Evolutionary conservation across 2,329 filamentous ascomycete genomes (phyloP), one percentile per base, ranked within the genome.

Genomic region (Boeremia lycopersici): DNA sequence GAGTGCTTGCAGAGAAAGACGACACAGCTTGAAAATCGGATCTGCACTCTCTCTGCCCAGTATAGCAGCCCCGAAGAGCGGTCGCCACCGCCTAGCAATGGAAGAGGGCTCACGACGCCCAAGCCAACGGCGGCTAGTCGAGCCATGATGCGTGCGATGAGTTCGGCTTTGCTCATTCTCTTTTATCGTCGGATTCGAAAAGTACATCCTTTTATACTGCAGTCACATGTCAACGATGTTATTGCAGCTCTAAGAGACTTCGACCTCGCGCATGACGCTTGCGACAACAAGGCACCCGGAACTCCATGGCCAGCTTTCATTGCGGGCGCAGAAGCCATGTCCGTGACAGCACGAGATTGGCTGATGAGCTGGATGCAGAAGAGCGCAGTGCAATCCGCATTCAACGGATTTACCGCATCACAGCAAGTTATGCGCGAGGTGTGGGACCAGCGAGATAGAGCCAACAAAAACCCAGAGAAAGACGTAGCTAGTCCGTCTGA

Each of bases 181-280:
- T 79, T 78, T 59, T 78, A 79, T 54, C 67, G 76, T 2, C 69
- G 77, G 5, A 70, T 79, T 13, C 69, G 73, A 15, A 68, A 76
- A 6, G 73, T 74, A 2, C 74, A 78, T 41, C 70, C 75, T 0
- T 69, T 69, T 28, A 73, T 77, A 2, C 47, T 79, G 4, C 75
- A 77, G 55, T 64, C 71, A 1, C 71, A 76, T 43, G 74, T 78
- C 7, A 53, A 57, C 23, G 51, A 60, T 7, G 56, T 62, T 4
- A 50, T 60, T 15, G 41, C 53, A 34, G 54, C 61, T 7, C 33
- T 63, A 8, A 48, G 47, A 11, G 57, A 60, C 7, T 62, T 57
- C 15, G 61, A 63, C 15, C 42, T 47, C 19, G 44, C 56, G 11
- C 50, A 55, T 30, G 47, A 52, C 12, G 35, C 30, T 10, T 36